A percentile compares a stretch with the other conserved stretches of the same genome.
Evolutionary conservation across 73 alveolate genomes (phyloP).

Genomic region (Urostyla sp.): DNA sequence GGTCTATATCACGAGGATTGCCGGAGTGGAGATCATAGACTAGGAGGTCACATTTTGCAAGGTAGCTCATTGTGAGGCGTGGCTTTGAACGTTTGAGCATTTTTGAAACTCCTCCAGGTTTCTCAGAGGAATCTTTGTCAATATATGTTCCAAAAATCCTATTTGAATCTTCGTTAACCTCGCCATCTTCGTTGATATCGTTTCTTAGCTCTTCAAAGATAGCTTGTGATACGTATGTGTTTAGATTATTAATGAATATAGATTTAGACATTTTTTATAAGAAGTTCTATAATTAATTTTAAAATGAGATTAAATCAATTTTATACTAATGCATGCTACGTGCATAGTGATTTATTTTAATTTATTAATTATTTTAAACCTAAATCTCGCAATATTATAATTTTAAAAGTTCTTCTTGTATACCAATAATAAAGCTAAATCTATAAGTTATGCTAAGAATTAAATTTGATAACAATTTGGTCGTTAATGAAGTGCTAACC

Average conservation of each 20-base stretch:
- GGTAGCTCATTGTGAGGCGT: conserved; percentile 72
- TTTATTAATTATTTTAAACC: too few relatives aligned
- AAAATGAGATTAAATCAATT: background rate
- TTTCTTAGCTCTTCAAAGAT: conserved; percentile 60
- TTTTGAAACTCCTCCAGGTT: conserved; percentile 66
- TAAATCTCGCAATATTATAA: too few relatives aligned
- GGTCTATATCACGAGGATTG: conserved; percentile 75
- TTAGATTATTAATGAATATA: conserved; percentile 73
- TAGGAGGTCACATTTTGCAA: conserved; percentile 72
- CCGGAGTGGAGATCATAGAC: conserved; percentile 81
- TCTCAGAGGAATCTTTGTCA: conserved; percentile 72
- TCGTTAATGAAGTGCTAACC: too few relatives aligned
- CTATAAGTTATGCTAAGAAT: too few relatives aligned
- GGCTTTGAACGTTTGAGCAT: conserved; percentile 82
- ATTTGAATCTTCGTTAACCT: conserved; percentile 50
- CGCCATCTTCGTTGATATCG: conserved; percentile 64
- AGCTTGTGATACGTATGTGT: conserved; percentile 69
- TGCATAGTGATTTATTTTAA: too few relatives aligned
- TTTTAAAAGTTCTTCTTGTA: too few relatives aligned
- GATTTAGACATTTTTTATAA: conserved; percentile 57
- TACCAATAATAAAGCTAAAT: too few relatives aligned
- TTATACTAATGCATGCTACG: too few relatives aligned
- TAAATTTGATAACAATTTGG: too few relatives aligned
- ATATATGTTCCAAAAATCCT: conserved; percentile 68
- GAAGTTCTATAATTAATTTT: background rate